phyloP scores from a whole-genome alignment of 1,284 basidiomycete species.

The Phenoliferia sp. region DNA sequence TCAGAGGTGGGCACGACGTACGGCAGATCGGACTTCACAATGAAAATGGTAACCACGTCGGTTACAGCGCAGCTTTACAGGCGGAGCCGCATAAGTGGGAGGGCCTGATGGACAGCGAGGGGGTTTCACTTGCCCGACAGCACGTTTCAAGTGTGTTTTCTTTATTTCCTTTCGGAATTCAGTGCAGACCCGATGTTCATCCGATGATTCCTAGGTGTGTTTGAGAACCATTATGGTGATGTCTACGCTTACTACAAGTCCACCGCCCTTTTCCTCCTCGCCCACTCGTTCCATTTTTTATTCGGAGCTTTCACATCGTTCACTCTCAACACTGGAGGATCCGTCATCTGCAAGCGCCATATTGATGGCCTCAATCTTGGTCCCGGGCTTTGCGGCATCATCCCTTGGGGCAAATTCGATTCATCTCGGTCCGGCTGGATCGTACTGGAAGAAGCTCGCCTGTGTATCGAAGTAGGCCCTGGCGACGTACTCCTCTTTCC shows the following conservation, averaged over 20 bases:
- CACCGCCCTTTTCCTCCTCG: not conserved
- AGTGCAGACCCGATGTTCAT: no score
- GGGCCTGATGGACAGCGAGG: not conserved
- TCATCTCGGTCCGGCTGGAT: not conserved
- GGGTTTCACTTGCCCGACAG: not conserved
- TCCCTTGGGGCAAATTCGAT: not conserved
- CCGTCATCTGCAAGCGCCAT: not conserved
- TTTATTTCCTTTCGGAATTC: no score
- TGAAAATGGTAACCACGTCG: not conserved
- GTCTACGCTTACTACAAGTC: not conserved
- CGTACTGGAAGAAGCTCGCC: not conserved
- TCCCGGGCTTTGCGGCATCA: not conserved
- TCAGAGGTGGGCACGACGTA: not conserved
- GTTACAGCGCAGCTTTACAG: not conserved
- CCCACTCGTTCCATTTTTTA: not conserved
- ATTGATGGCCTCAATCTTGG: not conserved
- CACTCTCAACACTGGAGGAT: not conserved
- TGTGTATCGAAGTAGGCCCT: not conserved
- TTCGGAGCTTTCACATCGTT: not conserved
- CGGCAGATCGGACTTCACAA: not conserved
- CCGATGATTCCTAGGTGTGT: not conserved
- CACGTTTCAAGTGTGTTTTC: not conserved
- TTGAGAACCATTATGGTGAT: not conserved
- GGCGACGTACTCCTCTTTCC: slow-evolving; percentile 1
- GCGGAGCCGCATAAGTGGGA: not conserved